These are phyloP conservation scores for Epichloe amarillans DNA, from an alignment of 2,329 filamentous ascomycete genomes.

Conservation along the genomic window DNA sequence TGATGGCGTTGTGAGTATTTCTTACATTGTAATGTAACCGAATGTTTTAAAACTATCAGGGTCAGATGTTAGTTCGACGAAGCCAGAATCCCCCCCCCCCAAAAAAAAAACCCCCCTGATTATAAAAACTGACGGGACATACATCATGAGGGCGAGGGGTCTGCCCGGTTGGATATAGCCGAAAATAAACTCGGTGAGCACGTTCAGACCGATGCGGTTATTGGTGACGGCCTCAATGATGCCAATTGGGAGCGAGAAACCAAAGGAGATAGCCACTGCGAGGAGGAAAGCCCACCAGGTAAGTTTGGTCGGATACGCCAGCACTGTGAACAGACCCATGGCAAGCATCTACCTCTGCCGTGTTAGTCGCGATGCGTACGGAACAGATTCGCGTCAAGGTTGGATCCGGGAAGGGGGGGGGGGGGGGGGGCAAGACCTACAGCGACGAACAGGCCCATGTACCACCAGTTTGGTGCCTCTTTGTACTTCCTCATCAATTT, in stretches of 20 bases:
- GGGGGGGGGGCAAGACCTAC: constrained; percentile 27
- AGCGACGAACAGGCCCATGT: constrained; percentile 40
- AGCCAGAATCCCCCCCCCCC: neutral
- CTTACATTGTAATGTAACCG: constrained; percentile 45
- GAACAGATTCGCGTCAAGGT: neutral
- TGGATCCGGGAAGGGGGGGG: too few species aligned
- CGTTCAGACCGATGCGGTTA: constrained; percentile 59
- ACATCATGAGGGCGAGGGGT: constrained; percentile 63
- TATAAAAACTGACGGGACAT: constrained; percentile 8
- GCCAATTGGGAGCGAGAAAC: constrained; percentile 52
- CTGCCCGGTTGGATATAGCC: constrained; percentile 64
- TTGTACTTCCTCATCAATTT: constrained; percentile 49
- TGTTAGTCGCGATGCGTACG: neutral
- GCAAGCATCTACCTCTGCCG: constrained; percentile 31
- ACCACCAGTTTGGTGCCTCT: constrained; percentile 53
- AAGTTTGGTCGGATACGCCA: constrained; percentile 53
- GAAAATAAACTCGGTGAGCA: constrained; percentile 60
- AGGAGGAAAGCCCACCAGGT: constrained; percentile 62
- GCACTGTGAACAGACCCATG: constrained; percentile 39
- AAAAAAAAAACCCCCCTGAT: neutral
- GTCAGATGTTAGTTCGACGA: neutral
- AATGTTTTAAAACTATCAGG: constrained; percentile 45
- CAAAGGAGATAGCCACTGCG: constrained; percentile 48
- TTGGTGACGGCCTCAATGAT: constrained; percentile 60
- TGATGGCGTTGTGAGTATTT: neutral